These are phyloP conservation scores for Plantago elongata DNA, from an alignment of 257 asterid genomes.

Conservation along the genomic window DNA sequence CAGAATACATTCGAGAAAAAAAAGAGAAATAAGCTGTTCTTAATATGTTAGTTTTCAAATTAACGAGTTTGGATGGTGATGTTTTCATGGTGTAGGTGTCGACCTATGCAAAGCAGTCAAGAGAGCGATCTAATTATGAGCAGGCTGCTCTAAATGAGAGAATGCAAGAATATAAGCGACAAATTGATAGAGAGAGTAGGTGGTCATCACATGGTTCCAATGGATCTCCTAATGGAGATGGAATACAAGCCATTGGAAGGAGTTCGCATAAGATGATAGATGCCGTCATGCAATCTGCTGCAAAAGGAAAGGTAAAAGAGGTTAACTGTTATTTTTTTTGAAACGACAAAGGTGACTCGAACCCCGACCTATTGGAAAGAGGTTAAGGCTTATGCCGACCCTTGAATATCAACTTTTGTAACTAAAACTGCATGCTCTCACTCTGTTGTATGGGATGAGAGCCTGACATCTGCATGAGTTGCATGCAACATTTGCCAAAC, in stretches of 20 bases:
- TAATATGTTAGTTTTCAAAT: not conserved
- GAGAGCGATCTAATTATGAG: constrained; percentile 91
- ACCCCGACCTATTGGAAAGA: too few relatives aligned
- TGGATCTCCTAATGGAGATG: constrained; percentile 98
- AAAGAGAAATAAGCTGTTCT: not conserved
- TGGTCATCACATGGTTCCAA: constrained; percentile 81
- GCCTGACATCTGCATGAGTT: not conserved
- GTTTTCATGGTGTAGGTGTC: constrained; percentile 57
- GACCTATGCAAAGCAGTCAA: constrained; percentile 92
- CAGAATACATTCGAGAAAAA: not conserved
- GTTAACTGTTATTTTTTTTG: constrained; percentile 12
- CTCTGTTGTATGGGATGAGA: not conserved
- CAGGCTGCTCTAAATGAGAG: constrained; percentile 96
- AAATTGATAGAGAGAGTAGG: constrained; percentile 89
- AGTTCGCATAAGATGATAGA: constrained; percentile 99
- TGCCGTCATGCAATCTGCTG: constrained; percentile 97
- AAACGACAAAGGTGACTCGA: too few relatives aligned
- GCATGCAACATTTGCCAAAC: not conserved
- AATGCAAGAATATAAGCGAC: constrained; percentile 96
- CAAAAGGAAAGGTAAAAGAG: constrained; percentile 84
- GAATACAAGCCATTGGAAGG: constrained; percentile 93
- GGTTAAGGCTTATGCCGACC: constrained; percentile 17
- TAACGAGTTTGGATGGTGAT: constrained; percentile 14
- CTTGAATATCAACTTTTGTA: constrained; percentile 7
- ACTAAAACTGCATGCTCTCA: too few relatives aligned